A percentile compares a stretch with the other conserved stretches of the same genome.
Conservation (phyloP, 768 basidiomycete genomes). For the Trametes cinnabarina region DNA sequence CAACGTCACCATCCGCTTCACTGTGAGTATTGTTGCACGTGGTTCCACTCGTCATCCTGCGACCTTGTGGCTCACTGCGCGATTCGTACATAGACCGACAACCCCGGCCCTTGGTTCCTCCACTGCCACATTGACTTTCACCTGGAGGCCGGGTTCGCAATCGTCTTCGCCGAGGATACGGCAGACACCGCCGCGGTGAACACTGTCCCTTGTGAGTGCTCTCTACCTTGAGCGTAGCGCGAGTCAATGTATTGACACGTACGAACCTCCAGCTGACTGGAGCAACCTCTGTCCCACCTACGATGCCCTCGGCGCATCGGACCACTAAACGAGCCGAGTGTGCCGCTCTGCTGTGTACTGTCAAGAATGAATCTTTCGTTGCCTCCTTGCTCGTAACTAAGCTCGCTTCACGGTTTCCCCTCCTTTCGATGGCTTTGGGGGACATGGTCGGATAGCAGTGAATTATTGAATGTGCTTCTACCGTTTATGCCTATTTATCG, state of each 20-base stretch:
- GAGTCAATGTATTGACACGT: too few species aligned
- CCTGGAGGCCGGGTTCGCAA: constrained; percentile 41
- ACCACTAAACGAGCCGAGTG: not conserved
- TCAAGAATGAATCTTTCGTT: too few species aligned
- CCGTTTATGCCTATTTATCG: too few species aligned
- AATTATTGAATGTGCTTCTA: too few species aligned
- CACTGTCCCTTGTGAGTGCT: constrained; percentile 17
- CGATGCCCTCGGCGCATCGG: not conserved
- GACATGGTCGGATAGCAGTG: too few species aligned
- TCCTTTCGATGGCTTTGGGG: too few species aligned
- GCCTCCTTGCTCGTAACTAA: too few species aligned
- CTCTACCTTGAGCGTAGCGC: not conserved
- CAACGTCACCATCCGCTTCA: constrained; percentile 30
- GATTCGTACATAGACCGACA: constrained; percentile 18
- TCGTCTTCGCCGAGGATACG: constrained; percentile 42
- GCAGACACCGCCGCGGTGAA: constrained; percentile 16
- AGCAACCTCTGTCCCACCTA: constrained; percentile 18
- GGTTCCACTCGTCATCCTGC: too few species aligned
- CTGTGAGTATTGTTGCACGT: not conserved
- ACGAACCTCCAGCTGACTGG: constrained; percentile 7
- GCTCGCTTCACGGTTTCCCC: too few species aligned
- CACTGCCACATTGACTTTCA: constrained; percentile 55
- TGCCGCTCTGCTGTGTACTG: too few species aligned
- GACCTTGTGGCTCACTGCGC: not conserved
- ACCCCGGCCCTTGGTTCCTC: constrained; percentile 29